Evolutionary conservation across 2,329 filamentous ascomycete genomes (phyloP), one percentile per base, ranked within the genome.

Genomic region (Zymoseptoria brevis): DNA sequence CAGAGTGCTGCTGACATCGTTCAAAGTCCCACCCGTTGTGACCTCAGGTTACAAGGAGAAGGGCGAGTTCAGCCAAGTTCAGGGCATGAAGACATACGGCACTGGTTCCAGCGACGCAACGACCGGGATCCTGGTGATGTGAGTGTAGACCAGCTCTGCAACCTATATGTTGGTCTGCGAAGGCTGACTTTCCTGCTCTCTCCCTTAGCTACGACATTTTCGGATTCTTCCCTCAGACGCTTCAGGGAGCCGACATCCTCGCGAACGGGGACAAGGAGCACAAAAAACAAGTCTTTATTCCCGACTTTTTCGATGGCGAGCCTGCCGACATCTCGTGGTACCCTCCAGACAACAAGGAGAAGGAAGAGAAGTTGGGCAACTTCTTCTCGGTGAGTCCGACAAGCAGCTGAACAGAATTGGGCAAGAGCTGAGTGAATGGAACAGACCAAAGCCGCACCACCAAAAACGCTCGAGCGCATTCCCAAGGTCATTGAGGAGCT

Each of bases 281-380:
- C 60, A 84, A 88, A 70, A 94, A 95, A 79, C 86, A 85, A 67
- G 89, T 96, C 66, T 91, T 92, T 76, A 92, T 96, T 64, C 92
- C 92, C 26, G 92, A 96, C 76, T 93, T 89, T 81, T 96, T 96
- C 78, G 82, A 88, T 61, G 91, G 89, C 72, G 80, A 83, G 65
- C 87, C 89, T 41, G 83, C 80, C 61, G 80, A 82, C 65, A 83
- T 85, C 50, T 62, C 57, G 24, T 61, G 59, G 61, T 66, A 64
- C 56, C 68, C 68, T 58, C 82, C 83, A 16, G 76, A 83, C 69
- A 84, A 75, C 62, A 76, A 83, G 49, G 83, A 86, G 60, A 82
- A 86, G 73, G 78, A 79, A 64, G 68, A 82, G 73, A 84, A 84
- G 69, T 76, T 86, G 13, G 80, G 81, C 61, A 72, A 82, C 60